Evolutionary conservation across 202 grass and related monocot genomes (phyloP).

Genomic region (Carex arenaria): DNA sequence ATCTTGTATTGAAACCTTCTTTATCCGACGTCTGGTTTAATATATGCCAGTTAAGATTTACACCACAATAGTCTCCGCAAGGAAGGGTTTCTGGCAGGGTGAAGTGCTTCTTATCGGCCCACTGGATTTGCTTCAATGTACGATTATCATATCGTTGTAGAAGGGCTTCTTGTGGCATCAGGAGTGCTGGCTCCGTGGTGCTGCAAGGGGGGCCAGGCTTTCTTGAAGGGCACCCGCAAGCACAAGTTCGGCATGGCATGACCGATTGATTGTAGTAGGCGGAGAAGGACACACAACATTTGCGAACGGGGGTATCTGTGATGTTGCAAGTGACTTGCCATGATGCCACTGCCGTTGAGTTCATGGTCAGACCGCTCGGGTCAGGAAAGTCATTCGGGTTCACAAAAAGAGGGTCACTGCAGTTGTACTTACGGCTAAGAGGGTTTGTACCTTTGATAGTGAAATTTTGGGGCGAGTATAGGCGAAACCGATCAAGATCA

Average conservation of each 20-base stretch:
- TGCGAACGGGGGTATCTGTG: conserved; percentile 23
- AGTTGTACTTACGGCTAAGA: conserved; percentile 49
- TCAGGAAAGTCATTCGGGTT: conserved; percentile 49
- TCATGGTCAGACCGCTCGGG: conserved; percentile 46
- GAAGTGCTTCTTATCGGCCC: conserved; percentile 39
- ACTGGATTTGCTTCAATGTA: conserved; percentile 27
- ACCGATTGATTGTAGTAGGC: conserved; percentile 72
- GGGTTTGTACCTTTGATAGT: conserved; percentile 30
- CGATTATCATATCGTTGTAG: conserved; percentile 63
- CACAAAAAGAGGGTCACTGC: conserved; percentile 39
- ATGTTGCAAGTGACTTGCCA: conserved; percentile 87
- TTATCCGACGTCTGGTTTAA: conserved; percentile 29
- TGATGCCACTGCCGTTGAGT: conserved; percentile 35
- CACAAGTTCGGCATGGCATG: conserved; percentile 74
- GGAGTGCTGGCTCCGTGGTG: conserved; percentile 32
- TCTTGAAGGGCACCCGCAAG: conserved; percentile 44
- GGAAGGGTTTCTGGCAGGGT: conserved; percentile 39
- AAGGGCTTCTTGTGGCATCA: conserved; percentile 56
- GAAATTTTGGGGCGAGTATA: conserved; percentile 43
- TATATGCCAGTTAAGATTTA: conserved; percentile 86
- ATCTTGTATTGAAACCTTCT: conserved; percentile 38
- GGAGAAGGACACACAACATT: conserved; percentile 81
- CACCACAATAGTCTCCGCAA: conserved; percentile 63
- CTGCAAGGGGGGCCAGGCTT: conserved; percentile 35
- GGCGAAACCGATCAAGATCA: conserved; percentile 42